These are phyloP conservation scores for Colletotrichum tropicicola DNA, from an alignment of 2,329 filamentous ascomycete genomes.

Conservation along the genomic window DNA sequence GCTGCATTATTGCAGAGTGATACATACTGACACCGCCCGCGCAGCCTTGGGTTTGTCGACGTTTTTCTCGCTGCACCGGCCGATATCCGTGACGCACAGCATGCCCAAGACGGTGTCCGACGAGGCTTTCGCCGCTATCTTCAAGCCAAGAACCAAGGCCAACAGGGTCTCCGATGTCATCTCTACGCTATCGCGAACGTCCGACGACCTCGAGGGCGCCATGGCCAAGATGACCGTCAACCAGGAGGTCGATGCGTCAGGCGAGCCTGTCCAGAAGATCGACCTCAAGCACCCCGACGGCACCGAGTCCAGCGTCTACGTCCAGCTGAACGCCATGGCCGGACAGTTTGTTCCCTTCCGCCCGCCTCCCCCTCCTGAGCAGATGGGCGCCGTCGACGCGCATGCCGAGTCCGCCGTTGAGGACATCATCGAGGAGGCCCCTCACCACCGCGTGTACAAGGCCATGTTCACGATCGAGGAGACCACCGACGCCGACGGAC, in stretches of 20 bases:
- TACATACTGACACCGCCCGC: slow-evolving; percentile 9
- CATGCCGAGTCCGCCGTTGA: slow-evolving; percentile 44
- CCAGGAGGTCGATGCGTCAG: slow-evolving; percentile 50
- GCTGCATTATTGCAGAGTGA: not conserved
- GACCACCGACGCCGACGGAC: slow-evolving; percentile 66
- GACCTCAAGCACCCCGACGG: slow-evolving; percentile 66
- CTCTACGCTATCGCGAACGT: slow-evolving; percentile 69
- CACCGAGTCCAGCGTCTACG: slow-evolving; percentile 65
- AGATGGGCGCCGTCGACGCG: slow-evolving; percentile 53
- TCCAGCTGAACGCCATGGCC: slow-evolving; percentile 74
- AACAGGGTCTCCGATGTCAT: slow-evolving; percentile 70
- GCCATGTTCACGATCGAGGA: slow-evolving; percentile 75
- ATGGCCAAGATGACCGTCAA: slow-evolving; percentile 62
- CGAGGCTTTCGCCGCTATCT: slow-evolving; percentile 86
- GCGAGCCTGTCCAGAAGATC: slow-evolving; percentile 59
- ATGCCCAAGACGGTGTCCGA: slow-evolving; percentile 78
- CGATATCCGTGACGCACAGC: slow-evolving; percentile 86
- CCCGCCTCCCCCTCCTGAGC: slow-evolving; percentile 81
- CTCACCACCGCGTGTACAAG: slow-evolving; percentile 66
- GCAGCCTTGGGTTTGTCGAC: slow-evolving; percentile 86
- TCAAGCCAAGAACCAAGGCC: slow-evolving; percentile 64
- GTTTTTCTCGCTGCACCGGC: slow-evolving; percentile 96
- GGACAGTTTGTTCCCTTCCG: slow-evolving; percentile 82
- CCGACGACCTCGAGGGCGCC: slow-evolving; percentile 67
- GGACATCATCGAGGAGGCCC: slow-evolving; percentile 41